phyloP scores from a whole-genome alignment of 75 land plant genomes.

The Ceratopteris richardii region DNA sequence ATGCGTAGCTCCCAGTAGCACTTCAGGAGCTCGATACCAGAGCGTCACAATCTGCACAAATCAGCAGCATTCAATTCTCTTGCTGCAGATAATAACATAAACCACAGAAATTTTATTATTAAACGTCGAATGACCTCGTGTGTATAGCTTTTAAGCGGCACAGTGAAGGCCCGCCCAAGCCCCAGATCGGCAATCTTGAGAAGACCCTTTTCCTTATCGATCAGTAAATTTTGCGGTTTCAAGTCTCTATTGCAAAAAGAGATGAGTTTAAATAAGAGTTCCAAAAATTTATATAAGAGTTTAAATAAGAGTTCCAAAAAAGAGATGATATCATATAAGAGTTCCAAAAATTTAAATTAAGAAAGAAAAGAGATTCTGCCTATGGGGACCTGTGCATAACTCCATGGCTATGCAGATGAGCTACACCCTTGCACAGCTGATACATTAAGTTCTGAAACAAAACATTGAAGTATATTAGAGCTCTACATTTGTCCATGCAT shows the following conservation, averaged over 20 bases:
- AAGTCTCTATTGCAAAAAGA: constrained; percentile 30
- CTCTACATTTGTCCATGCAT: background rate
- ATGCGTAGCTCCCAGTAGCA: constrained; percentile 62
- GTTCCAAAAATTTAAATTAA: too few relatives aligned
- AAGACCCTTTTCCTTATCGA: constrained; percentile 77
- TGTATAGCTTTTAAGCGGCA: constrained; percentile 90
- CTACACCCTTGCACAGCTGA: constrained; percentile 77
- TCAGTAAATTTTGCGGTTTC: constrained; percentile 71
- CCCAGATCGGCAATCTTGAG: constrained; percentile 99
- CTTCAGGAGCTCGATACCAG: constrained; percentile 85
- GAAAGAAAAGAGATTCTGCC: background rate
- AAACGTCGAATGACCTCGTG: constrained; percentile 43
- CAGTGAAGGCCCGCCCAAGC: constrained; percentile 80
- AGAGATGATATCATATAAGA: background rate
- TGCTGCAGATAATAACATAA: background rate
- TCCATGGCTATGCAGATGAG: constrained; percentile 86
- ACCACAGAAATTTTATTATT: background rate
- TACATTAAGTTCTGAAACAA: constrained; percentile 57
- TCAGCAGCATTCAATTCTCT: background rate
- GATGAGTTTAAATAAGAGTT: background rate
- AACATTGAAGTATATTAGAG: constrained; percentile 6
- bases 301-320: background rate
- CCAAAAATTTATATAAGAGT: too few relatives aligned
- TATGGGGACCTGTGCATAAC: constrained; percentile 69
- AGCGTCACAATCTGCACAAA: constrained; percentile 61